phyloP scores from a whole-genome alignment of 208 protist species.

The Angomonas deanei region DNA sequence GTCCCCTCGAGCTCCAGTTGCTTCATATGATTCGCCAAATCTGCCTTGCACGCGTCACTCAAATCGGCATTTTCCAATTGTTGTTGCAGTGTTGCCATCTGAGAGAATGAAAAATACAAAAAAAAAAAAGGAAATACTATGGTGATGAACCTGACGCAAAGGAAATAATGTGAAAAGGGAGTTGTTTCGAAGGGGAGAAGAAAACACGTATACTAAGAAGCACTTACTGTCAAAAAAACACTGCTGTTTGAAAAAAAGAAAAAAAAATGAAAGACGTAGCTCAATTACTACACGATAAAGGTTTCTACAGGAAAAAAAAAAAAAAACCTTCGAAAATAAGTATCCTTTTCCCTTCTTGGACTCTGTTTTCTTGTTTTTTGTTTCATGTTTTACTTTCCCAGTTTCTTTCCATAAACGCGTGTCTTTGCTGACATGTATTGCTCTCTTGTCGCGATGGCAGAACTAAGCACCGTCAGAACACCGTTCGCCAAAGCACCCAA shows the following conservation, averaged over 20 bases:
- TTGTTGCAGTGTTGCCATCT: conserved; percentile 62
- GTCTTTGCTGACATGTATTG: conserved; percentile 27
- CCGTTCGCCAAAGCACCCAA: conserved; percentile 32
- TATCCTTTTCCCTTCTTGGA: not conserved
- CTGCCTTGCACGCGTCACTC: conserved; percentile 52
- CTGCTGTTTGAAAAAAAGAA: not conserved
- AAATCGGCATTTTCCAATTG: conserved; percentile 58
- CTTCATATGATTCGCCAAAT: conserved; percentile 58
- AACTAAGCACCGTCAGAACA: conserved; percentile 60
- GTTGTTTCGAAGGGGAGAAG: not conserved
- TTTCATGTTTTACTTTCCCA: not conserved
- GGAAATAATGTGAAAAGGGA: not conserved
- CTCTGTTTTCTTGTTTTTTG: not conserved
- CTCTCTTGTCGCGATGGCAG: conserved; percentile 54
- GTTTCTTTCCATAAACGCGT: conserved; percentile 4
- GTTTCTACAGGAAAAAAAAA: not conserved
- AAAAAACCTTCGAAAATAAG: not conserved
- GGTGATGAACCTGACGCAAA: too few relatives aligned
- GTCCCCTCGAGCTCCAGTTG: conserved; percentile 52
- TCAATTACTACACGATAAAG: not conserved
- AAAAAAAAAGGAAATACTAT: too few relatives aligned
- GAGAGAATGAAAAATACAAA: too few relatives aligned
- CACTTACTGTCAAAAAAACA: not conserved
- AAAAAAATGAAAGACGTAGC: not conserved
- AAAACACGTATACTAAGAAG: too few relatives aligned